These are phyloP conservation scores for Phytophthora sp. DNA, from an alignment of 352 stramenopile genomes.

Conservation along the genomic window DNA sequence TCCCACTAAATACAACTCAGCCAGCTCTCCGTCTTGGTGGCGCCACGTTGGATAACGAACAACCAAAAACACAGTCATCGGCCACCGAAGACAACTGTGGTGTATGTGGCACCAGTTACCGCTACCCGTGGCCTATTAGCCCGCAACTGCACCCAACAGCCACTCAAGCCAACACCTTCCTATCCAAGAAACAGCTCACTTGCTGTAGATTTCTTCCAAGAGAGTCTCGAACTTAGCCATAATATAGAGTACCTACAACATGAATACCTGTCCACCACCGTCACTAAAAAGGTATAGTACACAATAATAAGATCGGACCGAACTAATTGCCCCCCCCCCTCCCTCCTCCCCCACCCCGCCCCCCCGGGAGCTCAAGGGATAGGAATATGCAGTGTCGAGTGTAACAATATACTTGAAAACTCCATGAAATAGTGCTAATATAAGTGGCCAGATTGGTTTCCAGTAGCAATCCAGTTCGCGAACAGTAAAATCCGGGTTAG, in stretches of 20 bases:
- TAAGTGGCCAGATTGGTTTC: not conserved
- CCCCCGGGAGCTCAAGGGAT: too few species aligned
- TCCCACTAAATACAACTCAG: not conserved
- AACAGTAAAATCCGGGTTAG: slow-evolving; percentile 5
- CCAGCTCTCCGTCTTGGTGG: too few species aligned
- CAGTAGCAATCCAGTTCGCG: not conserved
- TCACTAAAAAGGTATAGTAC: not conserved
- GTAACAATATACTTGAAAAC: not conserved
- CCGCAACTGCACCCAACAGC: not conserved
- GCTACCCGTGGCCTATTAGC: slow-evolving; percentile 8
- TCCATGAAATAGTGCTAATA: not conserved
- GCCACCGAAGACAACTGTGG: slow-evolving; percentile 4
- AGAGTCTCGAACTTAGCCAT: too few species aligned
- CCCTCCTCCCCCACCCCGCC: too few species aligned
- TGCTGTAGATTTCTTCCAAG: too few species aligned
- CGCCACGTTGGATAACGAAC: slow-evolving; percentile 12
- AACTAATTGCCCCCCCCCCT: too few species aligned
- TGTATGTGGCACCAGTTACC: slow-evolving; percentile 19
- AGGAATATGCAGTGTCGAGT: too few species aligned
- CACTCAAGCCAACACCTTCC: too few species aligned
- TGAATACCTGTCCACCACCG: too few species aligned
- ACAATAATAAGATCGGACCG: not conserved
- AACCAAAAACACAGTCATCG: slow-evolving; percentile 1
- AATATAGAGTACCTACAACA: too few species aligned
- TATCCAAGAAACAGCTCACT: too few species aligned